Evolutionary conservation across 2,329 filamentous ascomycete genomes (phyloP), one percentile per base, ranked within the genome.

Genomic region (Cercospora zeina): DNA sequence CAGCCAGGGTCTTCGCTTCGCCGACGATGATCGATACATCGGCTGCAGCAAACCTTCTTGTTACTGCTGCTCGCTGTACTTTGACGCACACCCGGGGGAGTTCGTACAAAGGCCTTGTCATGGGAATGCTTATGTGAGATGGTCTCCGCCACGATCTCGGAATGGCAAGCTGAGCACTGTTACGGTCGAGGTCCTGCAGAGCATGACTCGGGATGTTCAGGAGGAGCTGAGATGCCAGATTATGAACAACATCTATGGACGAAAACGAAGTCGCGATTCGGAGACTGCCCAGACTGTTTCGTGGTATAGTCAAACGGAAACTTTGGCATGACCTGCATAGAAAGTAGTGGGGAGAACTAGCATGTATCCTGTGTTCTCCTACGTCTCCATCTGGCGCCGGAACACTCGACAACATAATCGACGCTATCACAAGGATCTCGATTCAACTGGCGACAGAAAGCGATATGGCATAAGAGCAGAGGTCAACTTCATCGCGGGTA

Each of bases 31-130:
- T 31, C 42, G 59, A 13, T 62, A 62, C 27, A 54, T 62, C 19
- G 59, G 55, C 36, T 51, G 47, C 21, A 55, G 47, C 45, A 62
- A 62, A 24, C 55, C 61, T 10, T 62, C 61, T 16, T 62, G 61
- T 30, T 62, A 59, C 42, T 21, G 30, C 24, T 62, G 55, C 16
- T 51, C 31, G 8, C 16, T 54, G 11, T 62, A 59, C 47, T 39
- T 54, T 9, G 31, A 58, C 6, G 16, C 21, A 33, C 61, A 58
- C 50, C 45, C 49, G 8, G 47, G 45, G n/a, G 24, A 55, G 10
- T 59, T 59, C 49, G 21, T 27, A 5, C 13, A 19, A 13, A 45
- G 55, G 13, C 45, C 47, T 19, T 33, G 21, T 14, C 51, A 54
- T 49, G 61, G 55, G 13, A 54, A 47, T 27, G 61, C 55, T 33